phyloP scores from a whole-genome alignment of 208 protist genomes.

The Leishmania mexicana region DNA sequence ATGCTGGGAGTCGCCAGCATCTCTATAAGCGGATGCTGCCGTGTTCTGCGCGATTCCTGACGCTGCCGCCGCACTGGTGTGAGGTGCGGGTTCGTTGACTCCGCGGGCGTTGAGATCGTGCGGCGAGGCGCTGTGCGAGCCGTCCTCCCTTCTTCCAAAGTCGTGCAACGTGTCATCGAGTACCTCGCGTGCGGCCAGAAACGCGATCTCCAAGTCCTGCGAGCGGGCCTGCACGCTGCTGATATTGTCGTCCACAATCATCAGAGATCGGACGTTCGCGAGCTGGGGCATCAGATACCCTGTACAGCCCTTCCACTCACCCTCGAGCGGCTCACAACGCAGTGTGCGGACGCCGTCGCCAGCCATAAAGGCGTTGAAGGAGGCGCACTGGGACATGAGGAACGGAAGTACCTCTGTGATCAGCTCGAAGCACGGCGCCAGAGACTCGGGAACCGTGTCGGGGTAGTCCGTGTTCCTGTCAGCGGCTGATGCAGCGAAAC shows the following conservation, averaged over 20 bases:
- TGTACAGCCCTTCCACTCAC: conserved; percentile 73
- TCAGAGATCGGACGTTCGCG: conserved; percentile 72
- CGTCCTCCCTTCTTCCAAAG: conserved; percentile 34
- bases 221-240: conserved; percentile 60
- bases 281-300: conserved; percentile 80
- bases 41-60: background rate
- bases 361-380: conserved; percentile 80
- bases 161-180: conserved; percentile 45
- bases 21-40: background rate
- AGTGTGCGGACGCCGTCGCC: conserved; percentile 68
- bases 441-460: conserved; percentile 78
- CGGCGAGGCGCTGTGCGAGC: background rate
- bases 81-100: background rate
- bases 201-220: conserved; percentile 84
- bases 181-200: conserved; percentile 77
- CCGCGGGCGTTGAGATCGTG: background rate
- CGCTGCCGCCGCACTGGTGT: background rate
- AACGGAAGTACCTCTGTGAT: conserved; percentile 87
- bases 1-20: background rate
- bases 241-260: conserved; percentile 86
- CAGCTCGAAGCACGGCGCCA: conserved; percentile 62
- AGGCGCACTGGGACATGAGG: conserved; percentile 79
- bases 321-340: conserved; percentile 51
- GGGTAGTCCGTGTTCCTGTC: conserved; percentile 36
- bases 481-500: background rate